Evolutionary conservation across 805 yeast species (phyloP).

Genomic region (Blastobotrys peoriensis): DNA sequence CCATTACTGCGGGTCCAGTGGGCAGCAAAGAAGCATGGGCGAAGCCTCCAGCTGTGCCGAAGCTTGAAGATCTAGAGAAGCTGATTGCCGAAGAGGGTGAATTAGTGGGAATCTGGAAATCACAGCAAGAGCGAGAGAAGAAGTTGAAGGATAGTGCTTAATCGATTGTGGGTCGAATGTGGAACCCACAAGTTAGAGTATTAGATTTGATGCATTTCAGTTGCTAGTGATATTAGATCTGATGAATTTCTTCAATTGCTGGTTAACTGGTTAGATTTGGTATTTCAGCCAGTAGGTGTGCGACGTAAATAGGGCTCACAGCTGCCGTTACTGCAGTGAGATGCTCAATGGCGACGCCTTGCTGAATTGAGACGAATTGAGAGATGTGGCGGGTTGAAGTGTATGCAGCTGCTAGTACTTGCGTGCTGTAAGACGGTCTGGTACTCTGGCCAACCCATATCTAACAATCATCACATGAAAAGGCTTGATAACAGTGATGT

Average conservation of each 20-base stretch:
- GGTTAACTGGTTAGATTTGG: background rate
- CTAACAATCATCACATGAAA: too few species aligned
- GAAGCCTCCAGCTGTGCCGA: background rate
- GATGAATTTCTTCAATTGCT: background rate
- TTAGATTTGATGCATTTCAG: background rate
- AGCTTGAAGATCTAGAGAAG: background rate
- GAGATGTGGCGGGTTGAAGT: too few species aligned
- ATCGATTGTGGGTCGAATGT: background rate
- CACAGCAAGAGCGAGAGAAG: background rate
- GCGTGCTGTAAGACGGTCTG: too few species aligned
- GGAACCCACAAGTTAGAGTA: background rate
- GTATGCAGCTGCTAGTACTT: too few species aligned
- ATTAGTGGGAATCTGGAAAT: slow-evolving; percentile 1
- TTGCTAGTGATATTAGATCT: background rate
- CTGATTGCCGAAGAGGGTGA: background rate
- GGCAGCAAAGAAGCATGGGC: background rate
- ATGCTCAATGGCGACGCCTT: too few species aligned
- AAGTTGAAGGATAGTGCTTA: background rate
- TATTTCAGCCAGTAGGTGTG: too few species aligned
- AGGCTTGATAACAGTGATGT: too few species aligned
- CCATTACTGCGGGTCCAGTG: background rate
- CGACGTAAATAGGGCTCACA: too few species aligned
- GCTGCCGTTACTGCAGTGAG: too few species aligned
- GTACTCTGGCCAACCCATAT: too few species aligned
- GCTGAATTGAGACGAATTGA: too few species aligned